Conservation (phyloP, 2,329 filamentous ascomycete genomes). For the Fusarium pseudocircinatum region DNA sequence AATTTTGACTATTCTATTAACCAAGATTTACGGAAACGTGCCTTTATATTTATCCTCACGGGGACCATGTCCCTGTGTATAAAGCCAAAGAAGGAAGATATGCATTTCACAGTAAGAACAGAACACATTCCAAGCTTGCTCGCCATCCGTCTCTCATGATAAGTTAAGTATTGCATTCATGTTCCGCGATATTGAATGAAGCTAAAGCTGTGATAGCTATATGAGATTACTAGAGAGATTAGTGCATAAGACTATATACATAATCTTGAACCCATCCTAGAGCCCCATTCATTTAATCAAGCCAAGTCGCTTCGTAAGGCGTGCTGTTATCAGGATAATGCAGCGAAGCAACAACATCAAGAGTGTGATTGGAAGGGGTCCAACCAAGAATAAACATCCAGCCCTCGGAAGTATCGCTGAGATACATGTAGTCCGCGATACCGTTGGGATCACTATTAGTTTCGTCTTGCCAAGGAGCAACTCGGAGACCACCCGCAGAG, state of each 20-base stretch:
- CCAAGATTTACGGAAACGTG: neutral
- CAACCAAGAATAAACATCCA: slow-evolving; percentile 2
- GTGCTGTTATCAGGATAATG: neutral
- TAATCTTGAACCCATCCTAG: neutral
- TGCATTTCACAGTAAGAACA: neutral
- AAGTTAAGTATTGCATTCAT: neutral
- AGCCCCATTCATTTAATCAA: neutral
- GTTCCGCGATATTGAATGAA: neutral
- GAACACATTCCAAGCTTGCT: neutral
- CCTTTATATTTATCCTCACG: accelerated
- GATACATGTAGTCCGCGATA: slow-evolving; percentile 1
- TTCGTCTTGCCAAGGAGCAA: neutral
- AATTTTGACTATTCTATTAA: accelerated
- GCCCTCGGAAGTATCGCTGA: neutral
- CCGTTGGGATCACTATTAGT: neutral
- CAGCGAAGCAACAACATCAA: neutral
- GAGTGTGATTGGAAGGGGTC: neutral
- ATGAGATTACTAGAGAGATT: neutral
- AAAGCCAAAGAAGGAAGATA: neutral
- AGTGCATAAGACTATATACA: too few relatives aligned
- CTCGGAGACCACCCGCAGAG: neutral
- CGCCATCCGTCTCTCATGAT: neutral
- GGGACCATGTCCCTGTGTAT: neutral
- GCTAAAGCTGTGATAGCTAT: neutral
- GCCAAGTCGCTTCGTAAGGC: slow-evolving; percentile 3